Conservation (phyloP, 768 basidiomycete genomes). For the Termitomyces sp. region DNA sequence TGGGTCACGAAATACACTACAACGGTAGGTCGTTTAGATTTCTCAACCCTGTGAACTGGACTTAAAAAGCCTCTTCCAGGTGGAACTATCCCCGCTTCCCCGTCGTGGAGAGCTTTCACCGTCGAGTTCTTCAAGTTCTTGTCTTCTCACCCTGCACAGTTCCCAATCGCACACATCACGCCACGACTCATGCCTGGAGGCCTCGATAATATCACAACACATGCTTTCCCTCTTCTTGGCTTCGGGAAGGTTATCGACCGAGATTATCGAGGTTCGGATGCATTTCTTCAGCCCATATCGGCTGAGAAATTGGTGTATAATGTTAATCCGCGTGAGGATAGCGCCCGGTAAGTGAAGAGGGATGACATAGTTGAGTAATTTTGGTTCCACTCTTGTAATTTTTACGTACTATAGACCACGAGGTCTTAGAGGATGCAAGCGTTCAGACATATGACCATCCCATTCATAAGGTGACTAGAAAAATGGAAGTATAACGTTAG, state of each 20-base stretch:
- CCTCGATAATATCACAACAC: constrained; percentile 23
- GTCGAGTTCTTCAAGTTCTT: constrained; percentile 32
- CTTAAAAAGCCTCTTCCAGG: constrained; percentile 12
- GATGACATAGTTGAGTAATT: not conserved
- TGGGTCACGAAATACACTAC: constrained; percentile 31
- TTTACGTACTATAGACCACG: not conserved
- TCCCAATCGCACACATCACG: constrained; percentile 26
- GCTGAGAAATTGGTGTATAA: constrained; percentile 32
- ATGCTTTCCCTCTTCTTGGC: constrained; percentile 30
- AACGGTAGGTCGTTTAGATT: constrained; percentile 21
- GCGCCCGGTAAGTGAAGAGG: not conserved
- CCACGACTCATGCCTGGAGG: constrained; percentile 35
- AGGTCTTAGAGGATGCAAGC: not conserved
- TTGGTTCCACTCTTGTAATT: not conserved
- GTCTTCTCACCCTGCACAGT: constrained; percentile 20
- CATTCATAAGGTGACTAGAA: not conserved
- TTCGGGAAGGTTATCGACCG: constrained; percentile 28
- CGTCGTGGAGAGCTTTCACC: constrained; percentile 27
- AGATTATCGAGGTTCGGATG: constrained; percentile 5
- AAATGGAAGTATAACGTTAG: not conserved
- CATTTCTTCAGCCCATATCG: constrained; percentile 29
- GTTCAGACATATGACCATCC: not conserved
- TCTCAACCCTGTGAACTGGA: not conserved
- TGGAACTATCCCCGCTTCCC: constrained; percentile 22
- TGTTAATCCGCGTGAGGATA: constrained; percentile 1